phyloP scores from a whole-genome alignment of 495 filamentous ascomycete genomes.

The Xylaria cubensis region DNA sequence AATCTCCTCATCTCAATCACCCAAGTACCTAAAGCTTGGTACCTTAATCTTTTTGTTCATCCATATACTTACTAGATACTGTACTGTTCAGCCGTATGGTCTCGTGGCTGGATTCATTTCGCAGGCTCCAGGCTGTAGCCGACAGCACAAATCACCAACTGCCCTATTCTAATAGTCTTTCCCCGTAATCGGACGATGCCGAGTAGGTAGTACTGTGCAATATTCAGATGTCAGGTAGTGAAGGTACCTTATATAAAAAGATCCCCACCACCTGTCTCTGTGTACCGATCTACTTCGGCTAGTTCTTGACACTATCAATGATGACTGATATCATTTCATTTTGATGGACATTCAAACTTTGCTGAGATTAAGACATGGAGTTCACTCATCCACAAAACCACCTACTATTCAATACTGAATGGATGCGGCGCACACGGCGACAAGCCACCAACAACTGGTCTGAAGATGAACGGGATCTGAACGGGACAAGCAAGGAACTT shows the following conservation, averaged over 20 bases:
- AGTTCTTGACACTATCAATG: constrained; percentile 8
- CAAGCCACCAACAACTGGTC: background rate
- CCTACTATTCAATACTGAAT: background rate
- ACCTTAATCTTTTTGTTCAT: background rate
- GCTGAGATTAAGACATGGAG: background rate
- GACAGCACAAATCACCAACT: background rate
- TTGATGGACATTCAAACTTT: background rate
- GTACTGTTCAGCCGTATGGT: background rate
- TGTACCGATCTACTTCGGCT: background rate
- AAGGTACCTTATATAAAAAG: background rate
- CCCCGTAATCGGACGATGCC: constrained; percentile 2
- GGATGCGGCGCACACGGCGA: background rate
- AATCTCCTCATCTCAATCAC: constrained; percentile 25
- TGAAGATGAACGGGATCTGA: constrained; percentile 16
- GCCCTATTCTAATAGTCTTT: background rate
- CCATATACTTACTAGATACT: background rate
- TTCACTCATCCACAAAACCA: background rate
- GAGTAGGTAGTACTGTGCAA: constrained; percentile 2
- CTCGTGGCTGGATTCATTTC: constrained; percentile 4
- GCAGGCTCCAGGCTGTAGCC: too few species aligned
- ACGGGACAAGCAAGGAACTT: constrained; percentile 10
- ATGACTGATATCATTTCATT: constrained; percentile 4
- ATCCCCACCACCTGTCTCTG: background rate
- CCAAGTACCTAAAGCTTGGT: background rate
- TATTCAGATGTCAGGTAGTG: background rate